Conservation (phyloP, 768 basidiomycete species). For the Rubroboletus pulcherrimus region DNA sequence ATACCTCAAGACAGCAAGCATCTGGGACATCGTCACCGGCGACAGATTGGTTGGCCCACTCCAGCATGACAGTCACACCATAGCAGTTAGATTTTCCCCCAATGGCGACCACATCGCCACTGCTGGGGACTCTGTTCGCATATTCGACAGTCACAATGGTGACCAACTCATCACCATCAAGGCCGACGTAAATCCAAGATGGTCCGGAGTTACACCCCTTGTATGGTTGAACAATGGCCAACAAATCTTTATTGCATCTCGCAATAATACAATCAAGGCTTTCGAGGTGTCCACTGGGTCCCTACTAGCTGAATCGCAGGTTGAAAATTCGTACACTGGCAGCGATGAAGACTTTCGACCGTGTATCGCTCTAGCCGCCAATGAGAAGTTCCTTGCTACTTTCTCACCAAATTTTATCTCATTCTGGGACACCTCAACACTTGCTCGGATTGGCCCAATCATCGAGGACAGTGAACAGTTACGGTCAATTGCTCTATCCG, state of each 20-base stretch:
- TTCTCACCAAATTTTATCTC: not conserved
- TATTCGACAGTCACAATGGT: not conserved
- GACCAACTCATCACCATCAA: not conserved
- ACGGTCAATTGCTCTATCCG: not conserved
- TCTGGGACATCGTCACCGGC: not conserved
- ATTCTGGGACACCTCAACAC: not conserved
- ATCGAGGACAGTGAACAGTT: not conserved
- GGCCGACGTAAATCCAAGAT: too few relatives aligned
- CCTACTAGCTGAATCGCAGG: not conserved
- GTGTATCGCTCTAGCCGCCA: not conserved
- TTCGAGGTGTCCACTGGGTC: not conserved
- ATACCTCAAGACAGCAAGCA: not conserved
- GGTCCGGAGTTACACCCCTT: not conserved
- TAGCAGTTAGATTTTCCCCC: not conserved
- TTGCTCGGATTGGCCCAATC: not conserved
- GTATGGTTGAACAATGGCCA: not conserved
- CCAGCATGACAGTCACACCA: not conserved
- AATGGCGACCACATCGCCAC: not conserved
- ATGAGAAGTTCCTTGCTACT: not conserved
- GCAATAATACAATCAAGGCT: not conserved
- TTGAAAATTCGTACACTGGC: not conserved
- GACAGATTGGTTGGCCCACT: not conserved
- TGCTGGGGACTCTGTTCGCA: not conserved
- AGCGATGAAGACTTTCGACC: not conserved
- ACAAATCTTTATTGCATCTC: not conserved